Conservation (phyloP, 2,329 filamentous ascomycete species). For the Pseudogymnoascus sp. region DNA sequence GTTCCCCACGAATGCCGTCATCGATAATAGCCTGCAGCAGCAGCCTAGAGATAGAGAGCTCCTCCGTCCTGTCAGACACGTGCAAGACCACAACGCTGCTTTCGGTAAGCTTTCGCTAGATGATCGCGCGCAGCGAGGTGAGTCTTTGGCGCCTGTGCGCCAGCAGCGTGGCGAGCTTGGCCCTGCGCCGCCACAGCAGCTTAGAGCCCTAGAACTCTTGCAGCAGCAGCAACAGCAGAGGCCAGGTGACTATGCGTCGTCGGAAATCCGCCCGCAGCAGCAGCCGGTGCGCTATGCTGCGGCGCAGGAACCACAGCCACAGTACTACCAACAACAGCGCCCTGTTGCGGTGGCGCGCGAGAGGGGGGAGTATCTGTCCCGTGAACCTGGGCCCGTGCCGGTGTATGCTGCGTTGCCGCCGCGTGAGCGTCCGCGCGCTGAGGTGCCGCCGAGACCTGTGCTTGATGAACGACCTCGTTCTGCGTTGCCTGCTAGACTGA, state of each 20-base stretch:
- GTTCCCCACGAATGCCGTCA: not conserved
- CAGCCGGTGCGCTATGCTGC: not conserved
- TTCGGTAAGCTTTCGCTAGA: not conserved
- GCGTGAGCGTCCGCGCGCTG: not conserved
- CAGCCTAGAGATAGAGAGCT: conserved; percentile 1
- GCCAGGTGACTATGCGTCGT: not conserved
- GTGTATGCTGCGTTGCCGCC: not conserved
- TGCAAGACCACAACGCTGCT: not conserved
- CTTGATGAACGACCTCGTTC: not conserved
- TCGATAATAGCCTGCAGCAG: not conserved
- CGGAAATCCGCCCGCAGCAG: not conserved
- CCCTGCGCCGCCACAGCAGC: not conserved
- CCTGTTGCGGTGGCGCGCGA: not conserved
- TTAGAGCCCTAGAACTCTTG: not conserved
- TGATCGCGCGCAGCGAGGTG: not conserved
- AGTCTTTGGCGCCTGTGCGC: not conserved
- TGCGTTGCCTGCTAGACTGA: not conserved
- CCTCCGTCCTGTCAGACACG: not conserved
- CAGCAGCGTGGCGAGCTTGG: not conserved
- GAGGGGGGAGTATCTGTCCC: not conserved
- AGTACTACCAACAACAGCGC: not conserved
- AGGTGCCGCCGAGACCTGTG: not conserved
- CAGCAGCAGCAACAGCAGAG: not conserved
- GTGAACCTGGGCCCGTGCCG: not conserved
- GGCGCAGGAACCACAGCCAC: not conserved